Conservation (phyloP, 2,329 filamentous ascomycete species). For the Penicillium sp. region DNA sequence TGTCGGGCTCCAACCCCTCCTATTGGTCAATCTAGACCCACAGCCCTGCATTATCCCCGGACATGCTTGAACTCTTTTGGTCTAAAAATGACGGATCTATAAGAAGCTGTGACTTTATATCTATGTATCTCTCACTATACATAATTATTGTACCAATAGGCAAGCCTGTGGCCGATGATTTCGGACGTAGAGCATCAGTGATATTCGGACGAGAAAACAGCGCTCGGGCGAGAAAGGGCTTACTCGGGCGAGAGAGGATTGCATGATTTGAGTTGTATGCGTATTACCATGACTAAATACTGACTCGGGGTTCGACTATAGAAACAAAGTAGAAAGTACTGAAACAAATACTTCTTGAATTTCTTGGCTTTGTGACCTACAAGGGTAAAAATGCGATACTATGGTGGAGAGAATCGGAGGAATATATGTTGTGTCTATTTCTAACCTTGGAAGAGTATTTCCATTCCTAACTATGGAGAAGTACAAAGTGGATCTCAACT, state of each 20-base stretch:
- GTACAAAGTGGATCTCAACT: neutral
- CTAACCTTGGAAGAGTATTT: too few species aligned
- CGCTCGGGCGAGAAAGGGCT: slow-evolving; percentile 15
- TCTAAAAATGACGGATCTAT: neutral
- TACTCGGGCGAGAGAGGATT: slow-evolving; percentile 17
- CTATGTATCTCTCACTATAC: neutral
- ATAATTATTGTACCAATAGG: neutral
- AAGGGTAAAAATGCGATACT: too few species aligned
- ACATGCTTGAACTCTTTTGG: neutral
- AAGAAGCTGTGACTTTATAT: neutral
- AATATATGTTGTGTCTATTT: too few species aligned
- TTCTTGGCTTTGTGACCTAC: too few species aligned
- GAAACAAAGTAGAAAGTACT: neutral
- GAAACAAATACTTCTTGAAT: neutral
- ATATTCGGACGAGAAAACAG: slow-evolving; percentile 14
- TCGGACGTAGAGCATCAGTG: neutral
- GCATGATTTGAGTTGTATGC: slow-evolving; percentile 10
- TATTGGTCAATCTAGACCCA: neutral
- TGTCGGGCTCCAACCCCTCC: neutral
- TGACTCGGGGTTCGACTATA: neutral
- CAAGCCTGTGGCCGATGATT: neutral
- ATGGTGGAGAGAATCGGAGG: too few species aligned
- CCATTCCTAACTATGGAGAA: too few species aligned
- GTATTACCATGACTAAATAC: slow-evolving; percentile 1
- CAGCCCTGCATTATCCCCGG: neutral